Base-by-base conservation (phyloP, 805 yeast genomes). In the Torulaspora gathmanii region DNA sequence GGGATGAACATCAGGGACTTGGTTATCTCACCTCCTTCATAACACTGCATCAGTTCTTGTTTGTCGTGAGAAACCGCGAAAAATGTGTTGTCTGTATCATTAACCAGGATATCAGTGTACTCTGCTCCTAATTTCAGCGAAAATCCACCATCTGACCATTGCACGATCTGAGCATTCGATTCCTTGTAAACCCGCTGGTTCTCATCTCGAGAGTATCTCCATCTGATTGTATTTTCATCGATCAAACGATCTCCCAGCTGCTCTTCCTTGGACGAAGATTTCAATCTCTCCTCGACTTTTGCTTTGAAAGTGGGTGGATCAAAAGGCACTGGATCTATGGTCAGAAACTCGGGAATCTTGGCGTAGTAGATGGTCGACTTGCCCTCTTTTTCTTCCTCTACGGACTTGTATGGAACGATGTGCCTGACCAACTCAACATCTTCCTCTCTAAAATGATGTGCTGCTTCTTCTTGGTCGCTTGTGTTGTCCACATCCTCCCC, bases 91-190 rank as follows among this genome's bases (percentile, higher is more conserved):
- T 77, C 79, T 31, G 80, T 70, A 7, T 83, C 79, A 46, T 79
- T 78, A 9, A 76, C 67, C 44, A 80, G 71, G 47, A 87, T 80
- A 60, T 91, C 97, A 57, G 90, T 91, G 51, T 83, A 74, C 66
- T 93, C 99, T 37, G 75, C 74, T 26, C 99, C 99, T 30, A 93
- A 69, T 59, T 87, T 90, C 54, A 93, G 70, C 2, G 97, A 89
- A 51, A 80, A 68, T 3, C 87, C 73, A 1, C 99, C 99, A 66
- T 93, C 98, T 45, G 85, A 83, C 99, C 99, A 93, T 63, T 87
- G 85, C 28, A 93, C 77, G 45, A 91, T 80, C 60, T 90, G 87
- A 4, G 96, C 82, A 61, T 93, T 93, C 8, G 95, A 83, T 63
- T 89, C 95, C 56, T 86, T 86, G 58, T 78, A 77, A 52, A 90